phyloP scores from a whole-genome alignment of 306 rosid species.

The Cicer pinnatifidum region DNA sequence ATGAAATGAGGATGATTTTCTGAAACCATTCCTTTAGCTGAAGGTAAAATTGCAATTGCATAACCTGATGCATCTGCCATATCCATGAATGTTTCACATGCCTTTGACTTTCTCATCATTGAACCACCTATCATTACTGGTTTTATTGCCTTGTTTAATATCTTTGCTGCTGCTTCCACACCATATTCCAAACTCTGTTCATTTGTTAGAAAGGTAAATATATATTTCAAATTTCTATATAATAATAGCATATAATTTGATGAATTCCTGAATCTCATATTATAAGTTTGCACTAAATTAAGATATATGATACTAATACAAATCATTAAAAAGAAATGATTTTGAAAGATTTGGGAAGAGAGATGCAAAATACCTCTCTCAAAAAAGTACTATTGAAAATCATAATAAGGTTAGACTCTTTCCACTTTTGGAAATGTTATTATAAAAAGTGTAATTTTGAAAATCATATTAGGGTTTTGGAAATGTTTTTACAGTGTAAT shows the following conservation, averaged over 20 bases:
- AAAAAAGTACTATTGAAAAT: constrained; percentile 53
- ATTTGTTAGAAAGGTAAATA: constrained; percentile 11
- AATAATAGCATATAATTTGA: background rate
- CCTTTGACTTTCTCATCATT: constrained; percentile 24
- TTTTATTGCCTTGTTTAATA: constrained; percentile 30
- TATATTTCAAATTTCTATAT: background rate
- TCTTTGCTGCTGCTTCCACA: constrained; percentile 21
- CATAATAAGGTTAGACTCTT: constrained; percentile 57
- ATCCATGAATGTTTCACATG: constrained; percentile 23
- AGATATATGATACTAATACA: background rate
- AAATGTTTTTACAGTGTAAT: background rate
- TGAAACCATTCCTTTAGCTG: constrained; percentile 42
- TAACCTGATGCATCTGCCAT: constrained; percentile 40
- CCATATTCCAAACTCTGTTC: constrained; percentile 29
- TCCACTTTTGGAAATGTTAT: background rate
- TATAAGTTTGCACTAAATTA: background rate
- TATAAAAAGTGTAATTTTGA: too few species aligned
- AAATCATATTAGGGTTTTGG: too few species aligned
- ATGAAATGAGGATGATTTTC: constrained; percentile 42
- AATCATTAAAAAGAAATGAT: background rate
- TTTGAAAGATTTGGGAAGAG: background rate
- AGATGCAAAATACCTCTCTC: too few species aligned
- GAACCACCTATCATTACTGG: constrained; percentile 40
- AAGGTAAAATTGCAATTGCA: constrained; percentile 12
- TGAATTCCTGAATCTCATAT: background rate